Base-by-base conservation (phyloP, 2,329 filamentous ascomycete species). In the Fusarium armeniacum region DNA sequence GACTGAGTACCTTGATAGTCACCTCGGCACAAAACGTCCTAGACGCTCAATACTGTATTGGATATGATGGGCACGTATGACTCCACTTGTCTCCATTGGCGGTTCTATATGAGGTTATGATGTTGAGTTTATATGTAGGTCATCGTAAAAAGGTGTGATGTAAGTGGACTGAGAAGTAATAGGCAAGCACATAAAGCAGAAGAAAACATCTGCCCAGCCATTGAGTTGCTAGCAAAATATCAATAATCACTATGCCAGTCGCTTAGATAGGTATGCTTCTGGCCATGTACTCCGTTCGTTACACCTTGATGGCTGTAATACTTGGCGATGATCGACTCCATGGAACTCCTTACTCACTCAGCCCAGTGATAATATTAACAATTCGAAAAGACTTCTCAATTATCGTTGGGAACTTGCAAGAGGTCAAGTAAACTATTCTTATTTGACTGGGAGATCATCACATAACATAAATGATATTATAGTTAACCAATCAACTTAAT, bases 1-100 rank as follows among this genome's bases (percentile, higher is more conserved):
- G 16, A n/a, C 33, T 24, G 36, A 38, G 58, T 13, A 71, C 69
- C 69, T 67, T 71, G 69, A 71, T 71, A 65, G 69, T 41, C 45
- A 58, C 11, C 26, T 40, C 15, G 30, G 26, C 10, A 6, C 11
- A 22, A 12, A 30, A 40, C 40, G 35, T 43, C 62, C 53, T 61
- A 52, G 51, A 28, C 12, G 7, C 49, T 56, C 55, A 20, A 70
- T 70, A 65, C 63, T 40, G 45, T 62, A 59, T 36, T 54, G 5
- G 24, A 13, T 12, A 41, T 33, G n/a, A 55, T 65, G 44, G 38
- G 47, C 57, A 65, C 53, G 9, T 26, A 22, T 35, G 16, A 52
- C 60, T 41, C 28, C 51, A 65, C 67, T 43, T 46, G 46, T 47
- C 20, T 56, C 32, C 24, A 26, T 32, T 20, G 7, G 5, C 24